Evolutionary conservation across 2,329 filamentous ascomycete species (phyloP).

Genomic region (Corniculantispora saksenae): DNA sequence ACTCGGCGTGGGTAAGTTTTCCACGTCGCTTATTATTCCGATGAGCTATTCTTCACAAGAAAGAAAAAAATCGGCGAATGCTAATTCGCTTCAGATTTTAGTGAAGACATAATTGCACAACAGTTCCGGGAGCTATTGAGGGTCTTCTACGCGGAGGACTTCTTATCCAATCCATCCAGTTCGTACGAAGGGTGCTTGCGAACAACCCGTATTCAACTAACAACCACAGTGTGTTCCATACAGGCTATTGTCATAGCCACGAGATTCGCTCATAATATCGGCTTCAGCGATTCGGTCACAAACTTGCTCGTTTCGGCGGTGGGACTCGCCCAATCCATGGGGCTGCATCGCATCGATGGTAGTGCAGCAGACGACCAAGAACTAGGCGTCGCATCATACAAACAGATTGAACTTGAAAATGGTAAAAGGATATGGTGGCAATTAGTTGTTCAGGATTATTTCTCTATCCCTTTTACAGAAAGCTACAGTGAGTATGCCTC

Average conservation of each 20-base stretch:
- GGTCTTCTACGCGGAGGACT: background rate
- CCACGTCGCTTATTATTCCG: too few species aligned
- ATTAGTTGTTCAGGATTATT: constrained; percentile 39
- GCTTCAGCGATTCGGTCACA: constrained; percentile 36
- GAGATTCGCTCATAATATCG: constrained; percentile 38
- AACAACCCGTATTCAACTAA: background rate
- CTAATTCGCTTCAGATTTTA: background rate
- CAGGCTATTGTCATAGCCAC: constrained; percentile 41
- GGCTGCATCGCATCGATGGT: constrained; percentile 26
- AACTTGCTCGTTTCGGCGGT: constrained; percentile 37
- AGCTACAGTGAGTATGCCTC: constrained; percentile 29
- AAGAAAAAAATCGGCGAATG: too few species aligned
- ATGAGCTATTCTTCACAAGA: too few species aligned
- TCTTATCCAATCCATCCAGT: background rate
- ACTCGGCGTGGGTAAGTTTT: background rate
- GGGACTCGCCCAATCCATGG: constrained; percentile 36
- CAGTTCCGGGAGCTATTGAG: background rate
- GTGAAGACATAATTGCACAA: background rate
- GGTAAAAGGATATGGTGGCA: constrained; percentile 40
- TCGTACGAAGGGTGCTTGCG: background rate
- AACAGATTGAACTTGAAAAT: constrained; percentile 32
- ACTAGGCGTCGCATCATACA: constrained; percentile 19
- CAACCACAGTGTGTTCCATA: constrained; percentile 29
- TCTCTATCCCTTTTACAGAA: constrained; percentile 37
- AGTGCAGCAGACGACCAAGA: background rate